Base-by-base conservation (phyloP, 257 asterid genomes). In the Ehretia macrophylla region DNA sequence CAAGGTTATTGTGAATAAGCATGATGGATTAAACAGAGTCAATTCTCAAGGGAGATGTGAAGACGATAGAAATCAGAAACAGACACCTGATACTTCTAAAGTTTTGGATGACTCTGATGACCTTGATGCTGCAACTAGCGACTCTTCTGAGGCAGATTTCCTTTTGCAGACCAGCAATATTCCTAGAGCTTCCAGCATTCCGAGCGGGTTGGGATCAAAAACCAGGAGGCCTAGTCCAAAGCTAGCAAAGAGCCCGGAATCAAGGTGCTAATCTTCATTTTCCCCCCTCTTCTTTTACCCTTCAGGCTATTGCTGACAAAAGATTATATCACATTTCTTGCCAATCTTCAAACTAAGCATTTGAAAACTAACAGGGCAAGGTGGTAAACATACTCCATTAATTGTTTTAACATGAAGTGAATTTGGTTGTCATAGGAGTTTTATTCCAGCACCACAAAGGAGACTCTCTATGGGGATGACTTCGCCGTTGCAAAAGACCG, bases 91-190 rank as follows among this genome's bases (percentile, higher is more conserved):
- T 27, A 3, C 3, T 27, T 27, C 35, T 27, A 27, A 27, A 27
- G 35, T 27, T n/a, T n/a, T 48, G 0, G 85, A 74, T 66, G 90
- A 81, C 55, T 67, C 73, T 1, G 86, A 83, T 56, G 83, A 80
- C 47, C 51, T 68, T 48, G 94, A 84, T 58, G 76, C 75, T 45
- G 84, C 77, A 45, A 81, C 85, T 13, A 85, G 94, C 35, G 94
- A 85, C 64, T 75, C 94, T 48, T 90, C 95, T 10, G 96, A 90
- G 70, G 58, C 66, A 0, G 96, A 90, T 27, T 75, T 72, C 68
- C 73, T 55, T 45, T 73, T 59, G 71, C 87, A 78, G 69, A 57
- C 62, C 8, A 75, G 44, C 44, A 14, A 53, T 53, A 73, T 66
- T 71, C 67, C 64, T 18, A 81, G 72, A 58, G 69, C 73, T 64